phyloP scores from a whole-genome alignment of 208 protist genomes.

The Leishmania amazonensis region DNA sequence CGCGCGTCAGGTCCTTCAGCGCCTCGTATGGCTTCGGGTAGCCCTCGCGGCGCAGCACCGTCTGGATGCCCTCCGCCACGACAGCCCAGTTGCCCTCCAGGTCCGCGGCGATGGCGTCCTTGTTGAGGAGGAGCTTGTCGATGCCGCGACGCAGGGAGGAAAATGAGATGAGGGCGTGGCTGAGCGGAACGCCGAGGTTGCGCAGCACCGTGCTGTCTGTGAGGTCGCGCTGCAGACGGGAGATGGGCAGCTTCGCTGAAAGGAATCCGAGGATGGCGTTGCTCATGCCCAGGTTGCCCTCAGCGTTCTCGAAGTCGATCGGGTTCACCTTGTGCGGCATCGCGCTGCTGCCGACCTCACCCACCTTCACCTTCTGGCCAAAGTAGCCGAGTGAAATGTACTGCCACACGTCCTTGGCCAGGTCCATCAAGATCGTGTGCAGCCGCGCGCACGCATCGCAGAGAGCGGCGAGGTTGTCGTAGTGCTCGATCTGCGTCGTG shows the following conservation, averaged over 20 bases:
- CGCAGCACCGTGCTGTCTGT: conserved; percentile 96
- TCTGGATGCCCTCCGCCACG: conserved; percentile 96
- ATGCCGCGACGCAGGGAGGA: conserved; percentile 86
- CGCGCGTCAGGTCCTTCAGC: conserved; percentile 93
- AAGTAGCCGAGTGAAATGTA: conserved; percentile 97
- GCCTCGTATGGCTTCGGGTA: conserved; percentile 94
- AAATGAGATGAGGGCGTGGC: conserved; percentile 91
- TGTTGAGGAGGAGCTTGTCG: conserved; percentile 89
- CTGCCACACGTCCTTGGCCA: conserved; percentile 93
- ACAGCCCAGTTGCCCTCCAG: conserved; percentile 95
- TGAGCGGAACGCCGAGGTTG: conserved; percentile 94
- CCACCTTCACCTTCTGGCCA: conserved; percentile 88
- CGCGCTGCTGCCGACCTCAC: conserved; percentile 95
- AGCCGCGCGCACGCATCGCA: conserved; percentile 91
- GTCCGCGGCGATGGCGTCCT: conserved; percentile 74
- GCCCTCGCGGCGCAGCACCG: conserved; percentile 92
- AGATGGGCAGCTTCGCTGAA: conserved; percentile 93
- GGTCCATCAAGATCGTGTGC: conserved; percentile 94
- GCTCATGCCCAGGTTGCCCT: conserved; percentile 95
- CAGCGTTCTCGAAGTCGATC: conserved; percentile 98
- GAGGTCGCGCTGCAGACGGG: conserved; percentile 94
- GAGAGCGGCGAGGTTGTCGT: conserved; percentile 93
- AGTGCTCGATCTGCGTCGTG: conserved; percentile 96
- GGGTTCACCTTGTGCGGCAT: conserved; percentile 99
- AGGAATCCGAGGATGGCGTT: conserved; percentile 96